Base-by-base conservation (phyloP, 1,139 yeast genomes). In the Lodderomyces beijingensis region DNA sequence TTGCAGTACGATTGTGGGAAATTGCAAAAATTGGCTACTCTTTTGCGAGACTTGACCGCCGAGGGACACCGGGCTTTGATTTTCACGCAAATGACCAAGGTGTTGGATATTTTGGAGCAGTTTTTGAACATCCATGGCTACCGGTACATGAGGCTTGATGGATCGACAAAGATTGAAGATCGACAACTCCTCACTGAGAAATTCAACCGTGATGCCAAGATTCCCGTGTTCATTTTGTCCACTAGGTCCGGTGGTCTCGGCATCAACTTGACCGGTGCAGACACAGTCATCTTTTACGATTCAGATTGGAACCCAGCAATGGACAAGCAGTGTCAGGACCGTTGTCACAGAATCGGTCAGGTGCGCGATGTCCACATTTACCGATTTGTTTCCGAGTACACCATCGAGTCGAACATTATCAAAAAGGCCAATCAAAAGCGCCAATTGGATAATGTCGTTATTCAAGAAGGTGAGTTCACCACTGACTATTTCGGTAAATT, bases 251-350 rank as follows among this genome's bases (percentile, higher is more conserved):
- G 99, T 54, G 99, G 99, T 23, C 69, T 93, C 44, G 99, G 99
- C 53, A 93, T 93, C 54, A 93, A 93, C 51, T 65, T 93, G 48
- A 91, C 98, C 0, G 99, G 98, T 49, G 99, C 99, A 0, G 98
- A 93, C 51, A 91, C 98, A 0, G 99, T 93, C 30, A 88, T 93
- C n/a, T 93, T 93, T 57, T 93, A 93, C 55, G 99, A 93, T 58
- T 88, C 96, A 2, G 99, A 93, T 61, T 93, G 99, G 99, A 93
- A 93, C 54, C 99, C 99, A 2, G 95, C 97, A 1, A 93, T 93
- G 97, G 99, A 93, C 58, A 87, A 88, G 53, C 99, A 93, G 58
- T 93, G 98, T 63, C 98, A 93, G 58, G 99, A 93, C 61, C 79
- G 99, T 56, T 91, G 98, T 62, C 99, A 93, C 58, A 82, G 99